Percentiles rank a stretch among this genome's conserved stretches.
Conservation (phyloP, 805 yeast genomes). For the Wickerhamiella domercqiae region DNA sequence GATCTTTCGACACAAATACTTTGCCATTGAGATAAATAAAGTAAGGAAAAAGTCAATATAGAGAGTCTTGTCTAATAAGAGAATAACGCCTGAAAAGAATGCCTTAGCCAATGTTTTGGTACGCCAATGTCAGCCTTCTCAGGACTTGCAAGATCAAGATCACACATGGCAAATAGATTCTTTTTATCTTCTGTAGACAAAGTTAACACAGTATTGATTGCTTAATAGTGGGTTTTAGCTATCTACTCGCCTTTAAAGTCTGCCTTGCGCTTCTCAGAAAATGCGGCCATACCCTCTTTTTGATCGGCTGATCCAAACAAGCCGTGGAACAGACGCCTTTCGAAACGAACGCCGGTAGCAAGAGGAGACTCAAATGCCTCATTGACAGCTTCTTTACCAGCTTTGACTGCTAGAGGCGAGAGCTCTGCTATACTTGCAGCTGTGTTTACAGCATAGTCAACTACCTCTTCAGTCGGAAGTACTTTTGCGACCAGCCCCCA, state of each 20-base stretch:
- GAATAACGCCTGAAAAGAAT: too few relatives aligned
- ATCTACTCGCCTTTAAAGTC: slow-evolving; percentile 23
- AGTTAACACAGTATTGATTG: too few relatives aligned
- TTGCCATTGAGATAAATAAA: too few relatives aligned
- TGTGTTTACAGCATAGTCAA: slow-evolving; percentile 31
- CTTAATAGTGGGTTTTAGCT: too few relatives aligned
- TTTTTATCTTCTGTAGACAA: too few relatives aligned
- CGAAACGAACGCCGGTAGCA: slow-evolving; percentile 28
- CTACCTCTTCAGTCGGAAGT: slow-evolving; percentile 26
- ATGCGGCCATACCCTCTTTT: slow-evolving; percentile 37
- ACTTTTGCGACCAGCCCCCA: slow-evolving; percentile 36
- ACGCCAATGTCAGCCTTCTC: too few relatives aligned
- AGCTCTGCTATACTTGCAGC: slow-evolving; percentile 30
- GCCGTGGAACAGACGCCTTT: slow-evolving; percentile 32
- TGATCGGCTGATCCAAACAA: slow-evolving; percentile 34
- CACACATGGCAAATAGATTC: too few relatives aligned
- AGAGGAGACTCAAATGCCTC: slow-evolving; percentile 26
- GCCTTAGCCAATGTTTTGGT: too few relatives aligned
- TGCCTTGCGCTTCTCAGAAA: slow-evolving; percentile 32
- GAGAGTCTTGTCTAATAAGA: too few relatives aligned
- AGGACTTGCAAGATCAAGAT: too few relatives aligned
- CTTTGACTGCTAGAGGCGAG: slow-evolving; percentile 31
- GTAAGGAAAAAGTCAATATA: too few relatives aligned
- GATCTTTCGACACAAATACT: too few relatives aligned
- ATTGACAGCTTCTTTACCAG: slow-evolving; percentile 34